Evolutionary conservation across 805 yeast genomes (phyloP), one percentile per base, ranked within the genome.

Genomic region (Vanderwaltozyma tropicalis): DNA sequence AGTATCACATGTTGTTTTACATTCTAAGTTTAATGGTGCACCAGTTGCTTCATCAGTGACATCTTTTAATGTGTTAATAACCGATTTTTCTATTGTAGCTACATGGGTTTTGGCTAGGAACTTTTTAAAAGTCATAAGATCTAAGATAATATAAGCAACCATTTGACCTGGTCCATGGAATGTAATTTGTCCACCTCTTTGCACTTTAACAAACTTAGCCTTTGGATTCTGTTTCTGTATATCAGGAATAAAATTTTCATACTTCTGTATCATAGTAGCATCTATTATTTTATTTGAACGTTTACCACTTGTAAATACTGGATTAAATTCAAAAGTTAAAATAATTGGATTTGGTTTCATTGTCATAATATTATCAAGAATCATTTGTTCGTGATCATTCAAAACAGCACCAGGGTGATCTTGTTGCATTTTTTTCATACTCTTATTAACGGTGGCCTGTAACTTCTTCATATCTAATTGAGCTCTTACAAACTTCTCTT

Each of bases 161-260:
- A 86, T 55, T 59, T 92, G 99, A 0, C 98, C 98, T 1, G 92
- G 82, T 0, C 97, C 97, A 62, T 92, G 99, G 67, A 84, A 92
- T 0, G 98, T 92, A 1, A 92, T 76, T 55, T 92, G 94, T 0
- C 99, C 99, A 13, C 99, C 99, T 43, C 99, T 67, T 38, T 76
- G 76, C 0, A 92, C 72, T 49, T 84, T 89, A n/a, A 78, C 71
- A 52, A 76, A 83, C 22, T 68, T 68, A 13, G 87, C 80, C n/a
- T 69, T 69, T 29, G 65, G 43, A 26, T 50, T 47, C 4, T 35
- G 15, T 36, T 35, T 24, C 48, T 62, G 44, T 24, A 41, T 5
- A 36, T 40, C 21, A 58, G 56, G 47, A 32, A 42, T 34, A 44
- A 53, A 43, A 32, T 43, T 37, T 53, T 60, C 52, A 46, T 40